phyloP scores from a whole-genome alignment of 345 rosid genomes.

The Eucalyptus cladocalyx region DNA sequence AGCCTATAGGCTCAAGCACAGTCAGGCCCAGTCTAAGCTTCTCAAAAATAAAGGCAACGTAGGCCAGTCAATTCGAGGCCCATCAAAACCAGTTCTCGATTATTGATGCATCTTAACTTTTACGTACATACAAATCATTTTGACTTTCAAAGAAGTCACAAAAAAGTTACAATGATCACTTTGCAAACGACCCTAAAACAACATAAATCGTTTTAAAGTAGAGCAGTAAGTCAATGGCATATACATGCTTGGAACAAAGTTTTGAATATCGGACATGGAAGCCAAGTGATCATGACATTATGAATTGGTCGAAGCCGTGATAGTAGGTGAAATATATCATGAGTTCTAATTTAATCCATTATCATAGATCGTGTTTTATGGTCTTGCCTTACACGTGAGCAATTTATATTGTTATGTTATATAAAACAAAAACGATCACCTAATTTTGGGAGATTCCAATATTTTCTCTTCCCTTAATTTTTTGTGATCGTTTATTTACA shows the following conservation, averaged over 20 bases:
- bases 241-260: neutral
- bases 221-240: neutral
- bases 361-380: fast-evolving
- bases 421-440: fast-evolving
- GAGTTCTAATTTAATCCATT: neutral
- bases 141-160: neutral
- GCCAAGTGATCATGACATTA: fast-evolving
- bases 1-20: neutral
- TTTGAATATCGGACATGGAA: fast-evolving
- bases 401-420: neutral
- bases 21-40: neutral
- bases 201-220: neutral
- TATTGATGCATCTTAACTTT: neutral
- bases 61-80: neutral
- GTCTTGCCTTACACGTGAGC: fast-evolving
- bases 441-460: fast-evolving
- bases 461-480: neutral
- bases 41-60: neutral
- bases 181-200: neutral
- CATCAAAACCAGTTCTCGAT: neutral
- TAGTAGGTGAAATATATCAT: fast-evolving
- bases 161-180: neutral
- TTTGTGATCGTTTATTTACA: neutral
- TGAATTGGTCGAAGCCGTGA: fast-evolving
- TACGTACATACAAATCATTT: fast-evolving